Evolutionary conservation across 805 yeast species (phyloP), one percentile per base, ranked within the genome.

Genomic region (Kuraishia capsulata): DNA sequence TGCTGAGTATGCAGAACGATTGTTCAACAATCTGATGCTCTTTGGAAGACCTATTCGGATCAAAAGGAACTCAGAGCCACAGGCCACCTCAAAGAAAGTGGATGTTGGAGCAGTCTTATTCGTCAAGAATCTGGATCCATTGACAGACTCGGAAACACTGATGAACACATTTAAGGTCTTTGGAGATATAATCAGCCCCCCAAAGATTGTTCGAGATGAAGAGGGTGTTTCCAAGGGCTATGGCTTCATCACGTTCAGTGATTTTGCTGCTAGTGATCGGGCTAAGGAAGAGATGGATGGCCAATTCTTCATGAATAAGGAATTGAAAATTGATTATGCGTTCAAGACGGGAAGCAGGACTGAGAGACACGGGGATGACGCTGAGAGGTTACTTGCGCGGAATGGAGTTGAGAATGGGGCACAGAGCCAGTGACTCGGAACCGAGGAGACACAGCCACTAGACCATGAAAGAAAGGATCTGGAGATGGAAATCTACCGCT

Each of bases 311-410:
- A 74, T 84, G 76, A 87, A 85, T 54, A 66, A 66, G 42, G 72
- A 71, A 21, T 64, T 86, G 4, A 55, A 59, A 2, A 64, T 89
- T 2, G 72, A 73, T 24, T 88, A 87, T 53, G 92, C 96, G 0
- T 76, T 67, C 50, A 86, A 84, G 56, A 76, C 73, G 40, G 74
- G 65, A 38, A 71, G 66, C 16, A 67, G 71, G 41, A 46, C 41
- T 6, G 75, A 75, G 16, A 67, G 71, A 35, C 94, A 85, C 49
- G 96, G 96, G n/a, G 89, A 81, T 48, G 70, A 68, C 29, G 75
- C 77, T 0, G 96, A 89, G 53, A 66, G 96, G 47, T 45, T 71
- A 38, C 65, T 88, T 39, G 89, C 90, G 9, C 65, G 62, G 28
- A 77, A 73, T 47, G 88, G 87, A 2, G 65, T 6, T 8, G 31